Conservation (phyloP, 768 basidiomycete species). For the Royoungia palumana region DNA sequence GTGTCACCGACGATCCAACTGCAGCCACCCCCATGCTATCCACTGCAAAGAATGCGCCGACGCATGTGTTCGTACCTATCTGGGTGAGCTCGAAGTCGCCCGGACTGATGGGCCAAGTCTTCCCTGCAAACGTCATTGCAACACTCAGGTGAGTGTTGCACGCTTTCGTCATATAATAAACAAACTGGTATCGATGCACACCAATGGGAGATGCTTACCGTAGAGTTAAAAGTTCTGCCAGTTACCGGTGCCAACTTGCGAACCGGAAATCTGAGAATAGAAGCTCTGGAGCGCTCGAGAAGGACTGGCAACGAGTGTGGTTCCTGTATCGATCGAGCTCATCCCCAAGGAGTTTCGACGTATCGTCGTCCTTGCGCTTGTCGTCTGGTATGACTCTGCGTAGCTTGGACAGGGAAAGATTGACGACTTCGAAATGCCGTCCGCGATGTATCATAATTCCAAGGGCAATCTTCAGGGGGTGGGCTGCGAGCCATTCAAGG, state of each 20-base stretch:
- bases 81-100: conserved; percentile 76
- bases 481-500: conserved; percentile 40
- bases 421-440: conserved; percentile 45
- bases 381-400: too few relatives aligned
- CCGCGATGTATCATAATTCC: conserved; percentile 43
- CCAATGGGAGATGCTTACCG: conserved; percentile 44
- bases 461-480: conserved; percentile 35
- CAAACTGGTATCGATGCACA: neutral
- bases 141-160: conserved; percentile 67
- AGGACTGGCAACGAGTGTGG: conserved; percentile 90
- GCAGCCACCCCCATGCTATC: conserved; percentile 47
- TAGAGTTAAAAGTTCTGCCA: conserved; percentile 85
- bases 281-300: conserved; percentile 50
- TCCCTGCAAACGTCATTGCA: conserved; percentile 68
- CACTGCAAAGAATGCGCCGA: conserved; percentile 84
- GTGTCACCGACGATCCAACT: conserved; percentile 91
- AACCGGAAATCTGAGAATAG: conserved; percentile 72
- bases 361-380: too few relatives aligned
- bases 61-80: conserved; percentile 53
- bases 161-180: conserved; percentile 39
- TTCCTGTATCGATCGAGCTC: conserved; percentile 98
- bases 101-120: conserved; percentile 72
- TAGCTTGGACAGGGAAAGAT: conserved; percentile 38
- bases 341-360: too few relatives aligned
- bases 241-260: conserved; percentile 57